phyloP scores from a whole-genome alignment of 768 basidiomycete genomes.

The Hypholoma fasciculare region DNA sequence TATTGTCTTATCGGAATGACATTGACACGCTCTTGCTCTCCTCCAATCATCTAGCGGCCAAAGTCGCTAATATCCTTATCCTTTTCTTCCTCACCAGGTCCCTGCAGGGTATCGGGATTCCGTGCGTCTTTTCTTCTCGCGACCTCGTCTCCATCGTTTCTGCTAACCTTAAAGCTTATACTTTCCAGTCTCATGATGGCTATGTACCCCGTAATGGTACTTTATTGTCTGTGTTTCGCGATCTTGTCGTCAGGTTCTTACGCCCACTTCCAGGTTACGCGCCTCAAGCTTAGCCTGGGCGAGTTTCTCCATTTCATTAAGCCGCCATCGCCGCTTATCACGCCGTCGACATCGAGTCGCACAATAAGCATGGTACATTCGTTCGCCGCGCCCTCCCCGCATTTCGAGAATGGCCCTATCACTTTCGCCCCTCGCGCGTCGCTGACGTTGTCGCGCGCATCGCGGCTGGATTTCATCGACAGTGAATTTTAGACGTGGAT shows the following conservation, averaged over 20 bases:
- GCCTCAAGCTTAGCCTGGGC: slow-evolving; percentile 17
- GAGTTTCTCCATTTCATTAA: slow-evolving; percentile 11
- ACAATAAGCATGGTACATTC: not conserved
- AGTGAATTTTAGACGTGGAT: slow-evolving; percentile 6
- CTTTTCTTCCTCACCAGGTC: slow-evolving; percentile 14
- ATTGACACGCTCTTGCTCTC: not conserved
- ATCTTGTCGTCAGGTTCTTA: not conserved
- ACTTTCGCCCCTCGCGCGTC: slow-evolving; percentile 14
- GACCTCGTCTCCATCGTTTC: not conserved
- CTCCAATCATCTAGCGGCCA: slow-evolving; percentile 7
- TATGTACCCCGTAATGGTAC: slow-evolving; percentile 16
- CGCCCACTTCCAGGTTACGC: slow-evolving; percentile 4
- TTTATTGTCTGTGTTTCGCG: not conserved
- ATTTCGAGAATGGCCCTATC: slow-evolving; percentile 7
- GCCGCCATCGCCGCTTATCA: not conserved
- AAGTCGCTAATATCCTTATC: slow-evolving; percentile 15
- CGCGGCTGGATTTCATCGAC: slow-evolving; percentile 10
- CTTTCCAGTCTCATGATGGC: slow-evolving; percentile 7
- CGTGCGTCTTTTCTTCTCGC: slow-evolving; percentile 1
- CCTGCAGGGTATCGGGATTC: slow-evolving; percentile 15
- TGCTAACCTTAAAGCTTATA: too few relatives aligned
- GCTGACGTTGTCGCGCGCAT: slow-evolving; percentile 2
- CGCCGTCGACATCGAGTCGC: not conserved
- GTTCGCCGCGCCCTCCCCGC: not conserved
- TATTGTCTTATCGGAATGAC: not conserved